Evolutionary conservation across 1,139 yeast species (phyloP).

Genomic region (Hansenula sp.): DNA sequence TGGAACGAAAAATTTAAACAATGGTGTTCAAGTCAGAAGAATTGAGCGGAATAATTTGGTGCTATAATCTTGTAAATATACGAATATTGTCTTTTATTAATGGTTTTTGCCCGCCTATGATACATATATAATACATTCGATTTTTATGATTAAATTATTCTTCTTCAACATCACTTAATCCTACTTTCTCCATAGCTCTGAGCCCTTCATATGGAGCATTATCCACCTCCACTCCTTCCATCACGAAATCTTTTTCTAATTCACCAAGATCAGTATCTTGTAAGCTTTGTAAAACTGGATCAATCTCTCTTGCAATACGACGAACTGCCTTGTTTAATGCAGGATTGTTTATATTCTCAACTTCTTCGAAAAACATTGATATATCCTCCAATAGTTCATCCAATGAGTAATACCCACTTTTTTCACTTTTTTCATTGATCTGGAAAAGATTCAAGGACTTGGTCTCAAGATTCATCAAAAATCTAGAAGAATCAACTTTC

Average conservation of each 20-base stretch:
- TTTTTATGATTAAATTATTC: background rate
- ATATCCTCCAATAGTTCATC: slow-evolving; percentile 26
- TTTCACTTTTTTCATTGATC: slow-evolving; percentile 23
- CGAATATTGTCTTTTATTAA: no score
- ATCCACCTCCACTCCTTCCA: slow-evolving; percentile 15
- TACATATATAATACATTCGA: no score
- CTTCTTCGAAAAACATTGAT: slow-evolving; percentile 18
- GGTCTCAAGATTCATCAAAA: slow-evolving; percentile 16
- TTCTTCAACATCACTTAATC: slow-evolving; percentile 30
- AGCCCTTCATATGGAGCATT: slow-evolving; percentile 27
- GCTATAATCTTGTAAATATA: no score
- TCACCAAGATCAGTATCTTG: slow-evolving; percentile 9
- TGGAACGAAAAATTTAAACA: slow-evolving; percentile 1
- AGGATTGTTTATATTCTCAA: slow-evolving; percentile 12
- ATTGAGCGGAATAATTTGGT: no score
- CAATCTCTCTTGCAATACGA: slow-evolving; percentile 17
- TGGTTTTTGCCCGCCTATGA: no score
- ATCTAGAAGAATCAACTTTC: slow-evolving; percentile 23
- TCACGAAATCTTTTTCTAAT: slow-evolving; percentile 8
- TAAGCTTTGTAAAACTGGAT: slow-evolving; percentile 9
- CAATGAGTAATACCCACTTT: slow-evolving; percentile 22
- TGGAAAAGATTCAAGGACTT: slow-evolving; percentile 12
- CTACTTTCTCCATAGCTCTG: slow-evolving; percentile 23
- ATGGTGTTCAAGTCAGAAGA: slow-evolving; percentile 1
- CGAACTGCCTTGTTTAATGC: slow-evolving; percentile 16